phyloP scores from a whole-genome alignment of 129 eudicot genomes.

The Glebionis coronaria region DNA sequence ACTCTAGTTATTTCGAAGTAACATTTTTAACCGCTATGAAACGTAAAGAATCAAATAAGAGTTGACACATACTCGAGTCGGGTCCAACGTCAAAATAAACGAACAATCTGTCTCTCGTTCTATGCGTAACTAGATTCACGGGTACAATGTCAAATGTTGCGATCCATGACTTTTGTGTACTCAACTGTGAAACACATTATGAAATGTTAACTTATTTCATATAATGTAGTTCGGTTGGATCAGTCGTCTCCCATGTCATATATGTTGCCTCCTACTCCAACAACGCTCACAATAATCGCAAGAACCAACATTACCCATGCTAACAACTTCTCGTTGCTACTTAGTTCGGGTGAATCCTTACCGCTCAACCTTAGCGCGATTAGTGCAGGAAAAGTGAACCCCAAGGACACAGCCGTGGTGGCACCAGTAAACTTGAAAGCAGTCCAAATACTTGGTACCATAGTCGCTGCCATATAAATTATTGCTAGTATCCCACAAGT shows the following conservation, averaged over 20 bases:
- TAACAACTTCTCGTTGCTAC: constrained; percentile 38
- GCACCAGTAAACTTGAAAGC: constrained; percentile 96
- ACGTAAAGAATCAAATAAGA: no score
- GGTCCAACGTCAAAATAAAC: no score
- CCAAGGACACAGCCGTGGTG: constrained; percentile 83
- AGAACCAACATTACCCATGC: constrained; percentile 67
- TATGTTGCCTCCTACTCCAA: constrained; percentile 73
- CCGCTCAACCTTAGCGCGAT: constrained; percentile 61
- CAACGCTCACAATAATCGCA: constrained; percentile 60
- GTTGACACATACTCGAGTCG: no score
- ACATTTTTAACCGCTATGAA: no score
- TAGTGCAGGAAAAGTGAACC: constrained; percentile 75
- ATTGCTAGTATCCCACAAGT: constrained; percentile 47
- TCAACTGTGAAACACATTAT: neutral
- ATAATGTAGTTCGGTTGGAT: neutral
- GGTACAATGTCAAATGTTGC: no score
- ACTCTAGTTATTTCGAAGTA: no score
- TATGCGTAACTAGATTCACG: no score
- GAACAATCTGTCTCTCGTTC: no score
- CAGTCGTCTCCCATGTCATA: constrained; percentile 44
- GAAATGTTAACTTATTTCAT: no score
- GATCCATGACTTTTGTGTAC: no score
- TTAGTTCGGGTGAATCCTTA: constrained; percentile 42
- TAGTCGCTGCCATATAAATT: constrained; percentile 50
- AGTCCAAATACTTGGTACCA: constrained; percentile 86